Percentiles rank a stretch among this genome's conserved stretches.
phyloP scores from a whole-genome alignment of 306 rosid species.

The Datisca glomerata region DNA sequence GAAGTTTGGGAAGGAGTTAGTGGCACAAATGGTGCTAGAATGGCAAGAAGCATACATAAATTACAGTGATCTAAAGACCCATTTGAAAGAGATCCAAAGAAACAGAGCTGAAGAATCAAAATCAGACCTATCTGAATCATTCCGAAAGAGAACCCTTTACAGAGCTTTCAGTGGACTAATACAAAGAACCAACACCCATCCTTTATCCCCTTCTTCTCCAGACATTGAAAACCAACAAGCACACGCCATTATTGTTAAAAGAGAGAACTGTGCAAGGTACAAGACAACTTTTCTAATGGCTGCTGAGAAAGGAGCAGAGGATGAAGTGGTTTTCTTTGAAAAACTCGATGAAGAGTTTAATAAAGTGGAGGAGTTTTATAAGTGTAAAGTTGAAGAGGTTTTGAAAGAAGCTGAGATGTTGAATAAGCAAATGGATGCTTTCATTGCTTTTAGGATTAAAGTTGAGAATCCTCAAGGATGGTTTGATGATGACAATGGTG shows the following conservation, averaged over 20 bases:
- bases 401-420: slow-evolving; percentile 43
- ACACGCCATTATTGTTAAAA: slow-evolving; percentile 33
- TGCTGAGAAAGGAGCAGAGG: slow-evolving; percentile 48
- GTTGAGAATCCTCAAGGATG: slow-evolving; percentile 41
- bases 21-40: slow-evolving; percentile 58
- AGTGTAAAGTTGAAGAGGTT: slow-evolving; percentile 40
- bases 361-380: slow-evolving; percentile 42
- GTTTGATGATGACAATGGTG: not conserved
- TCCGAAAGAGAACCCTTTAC: slow-evolving; percentile 35
- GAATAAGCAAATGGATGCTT: slow-evolving; percentile 65
- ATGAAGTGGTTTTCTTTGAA: slow-evolving; percentile 45
- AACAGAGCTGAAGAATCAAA: slow-evolving; percentile 15
- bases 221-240: slow-evolving; percentile 57
- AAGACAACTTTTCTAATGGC: slow-evolving; percentile 43
- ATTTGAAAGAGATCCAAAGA: slow-evolving; percentile 31
- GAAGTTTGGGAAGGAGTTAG: slow-evolving; percentile 75
- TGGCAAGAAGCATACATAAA: slow-evolving; percentile 75
- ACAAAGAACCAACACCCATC: slow-evolving; percentile 9
- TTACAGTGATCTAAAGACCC: slow-evolving; percentile 30
- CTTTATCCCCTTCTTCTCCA: slow-evolving; percentile 8
- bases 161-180: slow-evolving; percentile 73
- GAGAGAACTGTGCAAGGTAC: slow-evolving; percentile 18
- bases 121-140: slow-evolving; percentile 17
- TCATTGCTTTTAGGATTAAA: slow-evolving; percentile 54
- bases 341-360: slow-evolving; percentile 51